A percentile compares a stretch with the other conserved stretches of the same genome.
These are phyloP conservation scores for Centaurea solstitialis DNA, from an alignment of 129 eudicot species.

Conservation along the genomic window DNA sequence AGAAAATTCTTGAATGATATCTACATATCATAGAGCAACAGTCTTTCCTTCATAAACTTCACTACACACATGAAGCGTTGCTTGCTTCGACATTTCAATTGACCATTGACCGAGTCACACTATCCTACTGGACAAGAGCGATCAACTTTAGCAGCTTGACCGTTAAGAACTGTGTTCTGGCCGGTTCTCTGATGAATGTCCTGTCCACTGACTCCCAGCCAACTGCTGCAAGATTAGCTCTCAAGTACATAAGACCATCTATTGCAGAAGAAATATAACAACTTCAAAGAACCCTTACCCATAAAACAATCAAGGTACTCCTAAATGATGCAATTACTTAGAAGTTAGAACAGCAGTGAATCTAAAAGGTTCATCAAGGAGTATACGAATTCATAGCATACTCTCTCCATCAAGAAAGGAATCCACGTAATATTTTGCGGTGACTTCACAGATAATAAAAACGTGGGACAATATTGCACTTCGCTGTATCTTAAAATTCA, in stretches of 20 bases:
- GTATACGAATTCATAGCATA: not conserved
- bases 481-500: not conserved
- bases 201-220: not conserved
- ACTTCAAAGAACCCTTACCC: constrained; percentile 4
- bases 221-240: constrained; percentile 14
- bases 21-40: constrained; percentile 7
- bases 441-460: not conserved
- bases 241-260: not conserved
- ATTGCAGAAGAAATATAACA: not conserved
- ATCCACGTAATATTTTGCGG: not conserved
- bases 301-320: not conserved
- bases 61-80: not conserved
- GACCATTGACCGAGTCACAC: constrained; percentile 19
- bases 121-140: constrained; percentile 14
- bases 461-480: not conserved
- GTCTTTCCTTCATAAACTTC: constrained; percentile 9
- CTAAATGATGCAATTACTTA: constrained; percentile 4
- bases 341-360: not conserved
- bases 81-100: not conserved
- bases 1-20: constrained; percentile 4
- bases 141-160: constrained; percentile 21
- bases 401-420: not conserved
- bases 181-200: constrained; percentile 5
- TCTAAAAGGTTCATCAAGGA: not conserved
- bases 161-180: not conserved